Evolutionary conservation across 257 asterid genomes (phyloP).

Genomic region (Petunia axillaris): DNA sequence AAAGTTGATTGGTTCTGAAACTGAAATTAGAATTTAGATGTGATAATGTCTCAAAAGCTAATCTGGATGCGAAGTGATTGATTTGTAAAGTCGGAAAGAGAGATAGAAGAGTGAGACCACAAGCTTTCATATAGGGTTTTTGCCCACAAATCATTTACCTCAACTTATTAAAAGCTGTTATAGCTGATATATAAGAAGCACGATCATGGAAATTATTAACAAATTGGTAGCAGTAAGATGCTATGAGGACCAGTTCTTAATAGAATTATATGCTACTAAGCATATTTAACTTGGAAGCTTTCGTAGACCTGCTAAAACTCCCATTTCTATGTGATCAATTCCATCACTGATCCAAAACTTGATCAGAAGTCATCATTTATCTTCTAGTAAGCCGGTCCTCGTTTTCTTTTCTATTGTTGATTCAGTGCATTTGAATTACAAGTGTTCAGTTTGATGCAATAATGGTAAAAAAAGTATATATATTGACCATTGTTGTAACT

Average conservation of each 20-base stretch:
- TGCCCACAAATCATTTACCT: not conserved
- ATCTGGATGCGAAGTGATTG: not conserved
- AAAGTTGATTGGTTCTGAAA: constrained; percentile 7
- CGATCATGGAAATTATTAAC: not conserved
- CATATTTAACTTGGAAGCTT: not conserved
- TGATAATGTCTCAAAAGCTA: constrained; percentile 5
- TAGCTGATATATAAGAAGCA: not conserved
- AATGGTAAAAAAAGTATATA: not conserved
- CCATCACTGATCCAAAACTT: not conserved
- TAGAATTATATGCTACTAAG: not conserved
- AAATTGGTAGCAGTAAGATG: not conserved
- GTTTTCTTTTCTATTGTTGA: not conserved
- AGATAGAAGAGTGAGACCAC: not conserved
- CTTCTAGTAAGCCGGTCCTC: not conserved
- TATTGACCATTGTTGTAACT: not conserved
- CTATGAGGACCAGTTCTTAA: not conserved
- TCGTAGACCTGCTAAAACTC: not conserved
- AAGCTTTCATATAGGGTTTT: not conserved
- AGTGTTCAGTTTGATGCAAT: not conserved
- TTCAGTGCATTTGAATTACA: not conserved
- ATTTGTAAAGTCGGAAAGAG: constrained; percentile 2
- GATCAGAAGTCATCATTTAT: constrained; percentile 10
- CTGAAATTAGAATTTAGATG: constrained; percentile 11
- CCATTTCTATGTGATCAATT: not conserved
- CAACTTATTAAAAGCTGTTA: not conserved